Evolutionary conservation across 257 asterid species (phyloP), one percentile per base, ranked within the genome.

Genomic region (Fraxinus quadrangulata): DNA sequence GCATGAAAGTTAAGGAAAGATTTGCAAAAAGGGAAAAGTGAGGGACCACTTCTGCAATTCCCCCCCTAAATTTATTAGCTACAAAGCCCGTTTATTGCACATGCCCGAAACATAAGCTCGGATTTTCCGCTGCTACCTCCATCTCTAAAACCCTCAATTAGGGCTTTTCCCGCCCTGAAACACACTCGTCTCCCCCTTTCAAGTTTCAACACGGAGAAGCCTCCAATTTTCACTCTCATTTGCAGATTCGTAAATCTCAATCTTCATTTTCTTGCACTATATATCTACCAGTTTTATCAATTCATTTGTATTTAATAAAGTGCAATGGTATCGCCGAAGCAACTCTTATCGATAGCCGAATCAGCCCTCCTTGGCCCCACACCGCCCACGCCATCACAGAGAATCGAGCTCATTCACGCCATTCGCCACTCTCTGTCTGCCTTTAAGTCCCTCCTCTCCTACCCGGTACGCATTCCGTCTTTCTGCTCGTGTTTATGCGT

Each of bases 331-430:
- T 82, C 97, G 2, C 83, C 94, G 23, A 93, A 90, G 90, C 90
- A 84, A 72, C 87, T 94, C 16, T 72, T 91, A 33, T 79, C 96
- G 66, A 82, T 90, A 7, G 81, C 91, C 66, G 98, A 91, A 82
- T 87, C 97, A 21, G 73, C 93, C 10, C 78, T 93, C 65, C 85
- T 93, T 73, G 87, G 87, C 4, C 87, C 87, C 67, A 82, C 85
- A n/a, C 87, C 96, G 70, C 92, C 97, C 79, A 71, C 97, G 59
- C 91, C 99, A 70, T 83, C 96, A 34, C 92, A 93, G 85, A 87
- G 97, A 80, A 84, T 95, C 42, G 94, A 93, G 80, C 94, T 95
- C 82, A 74, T 91, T 74, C 98, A 90, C 82, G 92, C 96, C 85
- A 76, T 95, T 84, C 98, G 97, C 69, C 85, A 78, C 45, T 89